Base-by-base conservation (phyloP, 1,139 yeast species). In the Groenewaldozyma auringiensis region DNA sequence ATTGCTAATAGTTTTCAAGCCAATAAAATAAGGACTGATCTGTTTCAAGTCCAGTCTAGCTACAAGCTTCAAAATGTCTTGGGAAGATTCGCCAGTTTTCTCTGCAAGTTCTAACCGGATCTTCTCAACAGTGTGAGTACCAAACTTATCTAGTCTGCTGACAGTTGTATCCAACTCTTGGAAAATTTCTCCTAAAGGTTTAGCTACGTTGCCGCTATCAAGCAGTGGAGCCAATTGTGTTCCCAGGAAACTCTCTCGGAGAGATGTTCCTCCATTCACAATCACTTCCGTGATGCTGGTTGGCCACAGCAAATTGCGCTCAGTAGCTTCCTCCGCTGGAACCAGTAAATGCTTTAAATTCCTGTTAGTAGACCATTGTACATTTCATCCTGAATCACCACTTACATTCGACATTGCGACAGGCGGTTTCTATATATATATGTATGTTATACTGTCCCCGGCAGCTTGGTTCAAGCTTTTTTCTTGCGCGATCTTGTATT, bases 161-260 rank as follows among this genome's bases (percentile, higher is more conserved):
- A 65, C 56, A 3, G 64, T 60, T 8, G 53, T 52, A 37, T 64
- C 68, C 11, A 68, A 50, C 3, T 57, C 56, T 13, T 48, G 51
- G 14, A 67, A 51, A 16, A 66, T 53, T 32, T 57, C 53, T 16
- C 53, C 53, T 33, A 67, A 48, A 13, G 63, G 57, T 8, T 20
- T 20, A 9, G 38, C 14, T 3, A 9, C 8, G 25, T 20, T 20
- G 27, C 41, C 40, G 3, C 63, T 56, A 11, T 64, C 58, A 33
- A 80, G 63, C 43, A 83, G 61, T 1, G 86, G 84, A 18, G 62
- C 60, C 35, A 84, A 63, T 54, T 83, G 92, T 3, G 67, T 59
- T 22, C 66, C 61, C 4, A 83, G 60, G 55, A 83, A 81, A 0
- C 67, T 44, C 44, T 72, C 71, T 32, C 89, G 67, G 52, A 74